Percentiles rank a stretch among this genome's conserved stretches.
These are phyloP conservation scores for Rhizopogon rudus DNA, from an alignment of 768 basidiomycete species.

Conservation along the genomic window DNA sequence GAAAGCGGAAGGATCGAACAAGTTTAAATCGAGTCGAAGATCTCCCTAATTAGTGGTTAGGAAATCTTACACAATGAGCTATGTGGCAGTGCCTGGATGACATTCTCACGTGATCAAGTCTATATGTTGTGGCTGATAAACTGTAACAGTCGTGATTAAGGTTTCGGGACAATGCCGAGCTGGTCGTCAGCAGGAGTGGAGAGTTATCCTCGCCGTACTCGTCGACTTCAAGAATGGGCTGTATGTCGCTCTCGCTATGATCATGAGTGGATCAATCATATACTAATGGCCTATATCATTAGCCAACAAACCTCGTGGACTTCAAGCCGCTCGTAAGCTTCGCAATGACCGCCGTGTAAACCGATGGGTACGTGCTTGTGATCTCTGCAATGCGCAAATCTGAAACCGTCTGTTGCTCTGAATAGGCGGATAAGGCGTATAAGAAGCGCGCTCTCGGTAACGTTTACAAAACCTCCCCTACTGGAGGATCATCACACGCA, in stretches of 20 bases:
- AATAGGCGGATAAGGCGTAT: slow-evolving; percentile 94
- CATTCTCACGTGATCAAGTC: slow-evolving; percentile 3
- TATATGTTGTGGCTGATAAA: slow-evolving; percentile 31
- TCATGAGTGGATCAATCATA: neutral
- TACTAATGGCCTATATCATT: neutral
- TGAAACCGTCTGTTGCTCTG: slow-evolving; percentile 6
- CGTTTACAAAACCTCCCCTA: slow-evolving; percentile 99
- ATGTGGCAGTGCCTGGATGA: neutral
- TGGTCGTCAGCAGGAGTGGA: slow-evolving; percentile 4
- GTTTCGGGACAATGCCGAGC: slow-evolving; percentile 35
- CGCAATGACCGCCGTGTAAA: slow-evolving; percentile 90
- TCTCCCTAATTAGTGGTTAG: too few relatives aligned
- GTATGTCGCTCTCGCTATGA: slow-evolving; percentile 45
- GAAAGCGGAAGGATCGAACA: too few relatives aligned
- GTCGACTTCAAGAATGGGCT: slow-evolving; percentile 76
- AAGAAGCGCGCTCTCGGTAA: slow-evolving; percentile 99
- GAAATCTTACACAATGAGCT: neutral
- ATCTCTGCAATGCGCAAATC: slow-evolving; percentile 5
- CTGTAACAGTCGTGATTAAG: slow-evolving; percentile 38
- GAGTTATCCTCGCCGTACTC: slow-evolving; percentile 35
- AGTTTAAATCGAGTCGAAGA: too few relatives aligned
- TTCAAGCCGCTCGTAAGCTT: slow-evolving; percentile 98
- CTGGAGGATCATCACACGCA: slow-evolving; percentile 98
- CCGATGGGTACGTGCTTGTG: slow-evolving; percentile 76
- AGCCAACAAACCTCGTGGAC: slow-evolving; percentile 99